Base-by-base conservation (phyloP, 345 rosid genomes). In the Citrus unshiu region DNA sequence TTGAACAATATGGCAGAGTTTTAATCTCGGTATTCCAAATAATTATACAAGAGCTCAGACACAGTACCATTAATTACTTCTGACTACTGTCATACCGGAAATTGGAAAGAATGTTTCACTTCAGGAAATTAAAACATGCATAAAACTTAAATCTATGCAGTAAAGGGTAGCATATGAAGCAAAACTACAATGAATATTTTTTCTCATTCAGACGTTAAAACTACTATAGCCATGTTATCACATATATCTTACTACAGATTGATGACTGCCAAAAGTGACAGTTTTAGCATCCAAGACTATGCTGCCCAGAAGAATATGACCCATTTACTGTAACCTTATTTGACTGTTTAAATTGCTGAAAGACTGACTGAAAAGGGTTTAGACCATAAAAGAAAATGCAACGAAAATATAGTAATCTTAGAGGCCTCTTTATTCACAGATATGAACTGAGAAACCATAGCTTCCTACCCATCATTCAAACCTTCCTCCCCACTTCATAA, bases 161-260 rank as follows among this genome's bases (percentile, higher is more conserved):
- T 21, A 21, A 56, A 71, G 21, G 58, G n/a, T 39, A 32, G 73
- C 62, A 54, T 46, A 69, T 57, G 66, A 34, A 72, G 78, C 72
- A 63, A 4, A 77, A 43, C 22, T 27, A 9, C 34, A 58, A 77
- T 62, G 29, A 67, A 71, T 16, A 6, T 58, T 29, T 22, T 1
- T 68, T 43, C 12, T 16, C 56, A n/a, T 16, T 22, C 73, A 76
- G 56, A 77, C 7, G 25, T 35, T 29, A 64, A 29, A 40, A 14
- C 27, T 39, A 39, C 29, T 2, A 58, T 66, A n/a, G 32, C 29
- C 16, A 51, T 13, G 37, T 13, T 3, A 30, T 32, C 37, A 34
- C 51, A 59, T 29, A 59, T 25, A 72, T 30, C 49, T 22, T 60
- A 78, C 49, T 35, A 81, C 30, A 32, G 46, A 62, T 35, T 54